Conservation (phyloP, 495 filamentous ascomycete genomes). For the Xylaria intraflava region DNA sequence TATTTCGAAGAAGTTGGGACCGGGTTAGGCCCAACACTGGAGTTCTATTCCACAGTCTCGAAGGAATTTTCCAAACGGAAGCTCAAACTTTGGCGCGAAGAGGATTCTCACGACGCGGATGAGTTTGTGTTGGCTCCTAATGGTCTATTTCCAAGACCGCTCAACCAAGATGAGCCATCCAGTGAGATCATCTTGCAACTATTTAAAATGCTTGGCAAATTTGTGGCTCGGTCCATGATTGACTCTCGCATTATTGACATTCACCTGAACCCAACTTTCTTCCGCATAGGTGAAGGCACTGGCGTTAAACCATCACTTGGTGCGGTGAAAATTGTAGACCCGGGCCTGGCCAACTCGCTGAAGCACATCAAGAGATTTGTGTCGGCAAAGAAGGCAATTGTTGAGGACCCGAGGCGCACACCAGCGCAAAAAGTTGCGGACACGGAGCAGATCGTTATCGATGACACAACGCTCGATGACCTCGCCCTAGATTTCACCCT, state of each 20-base stretch:
- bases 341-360: conserved; percentile 76
- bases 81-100: conserved; percentile 91
- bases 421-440: conserved; percentile 62
- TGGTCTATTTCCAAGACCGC: conserved; percentile 88
- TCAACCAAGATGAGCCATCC: conserved; percentile 76
- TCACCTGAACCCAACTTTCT: conserved; percentile 95
- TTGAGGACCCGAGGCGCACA: conserved; percentile 57
- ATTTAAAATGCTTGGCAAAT: conserved; percentile 94
- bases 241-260: conserved; percentile 98
- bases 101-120: conserved; percentile 63
- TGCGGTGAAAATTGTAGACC: conserved; percentile 85
- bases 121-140: conserved; percentile 83
- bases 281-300: conserved; percentile 78
- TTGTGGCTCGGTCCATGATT: conserved; percentile 96
- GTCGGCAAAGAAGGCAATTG: conserved; percentile 71
- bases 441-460: conserved; percentile 59
- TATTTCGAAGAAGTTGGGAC: conserved; percentile 99
- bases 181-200: conserved; percentile 77
- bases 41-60: conserved; percentile 97
- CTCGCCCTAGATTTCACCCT: conserved; percentile 89
- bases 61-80: conserved; percentile 97
- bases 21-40: conserved; percentile 89
- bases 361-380: conserved; percentile 85
- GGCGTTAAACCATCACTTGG: conserved; percentile 80
- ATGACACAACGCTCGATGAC: conserved; percentile 75